Base-by-base conservation (phyloP, 2,329 filamentous ascomycete species). In the Colletotrichum melonis region DNA sequence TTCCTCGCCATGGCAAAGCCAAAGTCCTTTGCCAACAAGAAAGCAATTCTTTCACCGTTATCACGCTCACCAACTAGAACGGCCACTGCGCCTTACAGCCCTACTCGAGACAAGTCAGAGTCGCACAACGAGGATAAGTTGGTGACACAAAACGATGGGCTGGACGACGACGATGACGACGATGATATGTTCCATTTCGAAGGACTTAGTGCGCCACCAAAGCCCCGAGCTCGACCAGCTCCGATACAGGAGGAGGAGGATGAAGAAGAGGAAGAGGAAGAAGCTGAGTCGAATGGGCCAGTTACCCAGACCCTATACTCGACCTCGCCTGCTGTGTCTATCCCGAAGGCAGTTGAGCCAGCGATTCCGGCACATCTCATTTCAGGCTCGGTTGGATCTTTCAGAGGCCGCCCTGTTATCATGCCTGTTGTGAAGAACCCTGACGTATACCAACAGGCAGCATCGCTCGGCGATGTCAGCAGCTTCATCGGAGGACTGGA, bases 401-500 rank as follows among this genome's bases (percentile, higher is more conserved):
- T 88, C 76, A 88, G 86, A 76, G 88, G 88, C 56, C 84, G 84
- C 24, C 84, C 88, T 16, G 86, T 91, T 60, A 82, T 84, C 46
- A 88, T 90, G 81, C 85, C 86, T 2, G 82, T 90, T 16, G 84
- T 90, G 58, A 84, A 83, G 60, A 84, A 87, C 62, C 83, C 86
- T 9, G 84, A 87, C 26, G 67, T 90, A 1, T 85, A 88, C 69
- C 86, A 85, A 28, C 82, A 84, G 75, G 87, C 87, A 2, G 85
- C 83, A 12, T 84, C 85, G 12, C 79, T 89, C 63, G 87, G 87
- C 49, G 82, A 86, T 22, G 80, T 89, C 59, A 84, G 82, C 73
- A 85, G 83, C 26, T 89, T 89, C 78, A 86, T 90, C 9, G 88
- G 88, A 1, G 88, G 88, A 57, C 78, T 90, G 16, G 86, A 88